phyloP scores from a whole-genome alignment of 441 rosid species.

The Erysimum cheiri region DNA sequence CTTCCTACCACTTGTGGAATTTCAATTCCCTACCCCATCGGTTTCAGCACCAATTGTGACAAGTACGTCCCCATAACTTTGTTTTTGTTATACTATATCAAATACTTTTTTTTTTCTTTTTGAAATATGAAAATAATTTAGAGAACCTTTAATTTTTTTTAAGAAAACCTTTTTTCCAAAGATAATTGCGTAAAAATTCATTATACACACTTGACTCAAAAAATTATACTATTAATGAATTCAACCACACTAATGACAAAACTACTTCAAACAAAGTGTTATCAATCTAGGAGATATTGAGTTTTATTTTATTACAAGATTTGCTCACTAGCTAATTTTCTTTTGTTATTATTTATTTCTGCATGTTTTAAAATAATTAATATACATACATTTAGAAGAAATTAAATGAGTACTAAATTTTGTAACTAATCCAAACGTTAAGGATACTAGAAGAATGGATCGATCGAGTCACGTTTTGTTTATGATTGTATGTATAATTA shows the following conservation, averaged over 20 bases:
- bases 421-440: background rate
- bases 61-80: slow-evolving; percentile 40
- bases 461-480: background rate
- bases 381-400: background rate
- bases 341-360: background rate
- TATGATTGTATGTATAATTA: background rate
- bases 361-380: background rate
- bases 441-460: background rate
- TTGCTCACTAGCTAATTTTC: background rate
- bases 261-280: background rate
- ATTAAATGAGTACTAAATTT: background rate
- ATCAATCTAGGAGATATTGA: background rate
- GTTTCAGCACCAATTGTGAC: slow-evolving; percentile 51
- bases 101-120: background rate
- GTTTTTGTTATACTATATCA: background rate
- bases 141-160: background rate
- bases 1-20: slow-evolving; percentile 60
- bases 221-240: background rate
- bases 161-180: background rate
- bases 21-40: slow-evolving; percentile 56
- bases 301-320: background rate
- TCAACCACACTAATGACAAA: background rate
- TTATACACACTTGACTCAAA: background rate
- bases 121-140: background rate
- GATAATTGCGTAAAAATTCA: background rate